Evolutionary conservation across 2,329 filamentous ascomycete species (phyloP), one percentile per base, ranked within the genome.

Genomic region (Aspergillus oerlinghausenensis): DNA sequence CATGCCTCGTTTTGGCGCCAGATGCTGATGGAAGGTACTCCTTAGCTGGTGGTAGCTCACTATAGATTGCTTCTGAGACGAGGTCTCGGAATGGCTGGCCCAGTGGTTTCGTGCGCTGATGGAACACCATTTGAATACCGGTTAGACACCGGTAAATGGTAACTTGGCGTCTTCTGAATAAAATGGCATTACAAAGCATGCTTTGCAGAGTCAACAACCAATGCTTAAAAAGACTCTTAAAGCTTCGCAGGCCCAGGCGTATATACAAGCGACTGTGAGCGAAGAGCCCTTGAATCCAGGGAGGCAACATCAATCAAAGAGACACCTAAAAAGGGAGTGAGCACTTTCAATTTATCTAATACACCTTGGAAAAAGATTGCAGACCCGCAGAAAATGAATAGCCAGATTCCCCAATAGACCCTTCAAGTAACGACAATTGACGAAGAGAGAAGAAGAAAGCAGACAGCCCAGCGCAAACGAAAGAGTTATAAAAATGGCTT

Each of bases 291-390:
- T 38, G 14, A 17, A 38, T 17, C 6, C 32, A 38, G 14, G 14
- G 14, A 38, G 32, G 17, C 14, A 6, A 38, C 3, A 2, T 7
- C 14, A 38, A 26, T 52, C 40, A 19, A 50, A 14, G 32, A 55
- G 23, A 50, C 55, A 49, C 6, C 40, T 51, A 19, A 51, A 54
- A 50, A 52, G 49, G 53, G 56, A 42, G 56, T 26, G 11, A 47
- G 23, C 21, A 47, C 38, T 59, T 60, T 64, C 53, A 51, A 65
- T 63, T 67, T 62, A 56, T 66, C 64, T 67, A 66, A 67, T 67
- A 66, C 65, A 67, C 60, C 62, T 55, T 55, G 60, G 63, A 55
- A 63, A 55, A 58, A 62, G 59, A 55, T 59, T 51, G 38, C 54
- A 52, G 53, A 51, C 52, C 56, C 53, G 49, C 47, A 52, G 32